Conservation (phyloP, 2,329 filamentous ascomycete species). For the Periconia digitata region DNA sequence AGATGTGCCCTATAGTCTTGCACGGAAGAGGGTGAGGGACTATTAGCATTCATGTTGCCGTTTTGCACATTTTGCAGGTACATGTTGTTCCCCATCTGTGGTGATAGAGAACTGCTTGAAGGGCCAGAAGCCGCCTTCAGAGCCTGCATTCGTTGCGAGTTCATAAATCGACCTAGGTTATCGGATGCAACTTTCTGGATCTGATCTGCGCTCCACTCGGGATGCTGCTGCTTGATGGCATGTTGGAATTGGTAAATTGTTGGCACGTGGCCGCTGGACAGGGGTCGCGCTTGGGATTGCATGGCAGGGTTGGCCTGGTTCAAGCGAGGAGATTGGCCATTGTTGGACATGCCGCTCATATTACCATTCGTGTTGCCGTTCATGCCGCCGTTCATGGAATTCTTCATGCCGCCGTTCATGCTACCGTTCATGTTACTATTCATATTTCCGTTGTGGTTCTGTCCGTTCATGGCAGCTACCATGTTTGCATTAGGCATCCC, state of each 20-base stretch:
- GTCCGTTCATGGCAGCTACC: slow-evolving; percentile 31
- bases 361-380: slow-evolving; percentile 36
- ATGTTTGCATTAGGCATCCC: slow-evolving; percentile 39
- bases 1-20: slow-evolving; percentile 42
- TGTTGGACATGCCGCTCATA: slow-evolving; percentile 40
- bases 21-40: slow-evolving; percentile 36
- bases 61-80: slow-evolving; percentile 32
- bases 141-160: slow-evolving; percentile 38
- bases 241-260: slow-evolving; percentile 36
- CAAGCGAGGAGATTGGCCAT: slow-evolving; percentile 37
- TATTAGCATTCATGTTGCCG: slow-evolving; percentile 24
- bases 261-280: slow-evolving; percentile 39
- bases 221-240: slow-evolving; percentile 36
- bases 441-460: slow-evolving; percentile 19
- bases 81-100: slow-evolving; percentile 39
- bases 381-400: slow-evolving; percentile 21
- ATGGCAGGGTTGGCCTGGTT: slow-evolving; percentile 33
- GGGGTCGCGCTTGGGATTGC: slow-evolving; percentile 29
- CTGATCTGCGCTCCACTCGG: slow-evolving; percentile 39
- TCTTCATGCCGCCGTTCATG: slow-evolving; percentile 41
- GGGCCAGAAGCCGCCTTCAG: slow-evolving; percentile 41
- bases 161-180: slow-evolving; percentile 33
- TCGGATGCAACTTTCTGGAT: slow-evolving; percentile 38
- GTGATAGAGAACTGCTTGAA: slow-evolving; percentile 24
- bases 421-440: slow-evolving; percentile 36